Evolutionary conservation across 2,329 filamentous ascomycete genomes (phyloP), one percentile per base, ranked within the genome.

Genomic region (Paecilomyces sp.): DNA sequence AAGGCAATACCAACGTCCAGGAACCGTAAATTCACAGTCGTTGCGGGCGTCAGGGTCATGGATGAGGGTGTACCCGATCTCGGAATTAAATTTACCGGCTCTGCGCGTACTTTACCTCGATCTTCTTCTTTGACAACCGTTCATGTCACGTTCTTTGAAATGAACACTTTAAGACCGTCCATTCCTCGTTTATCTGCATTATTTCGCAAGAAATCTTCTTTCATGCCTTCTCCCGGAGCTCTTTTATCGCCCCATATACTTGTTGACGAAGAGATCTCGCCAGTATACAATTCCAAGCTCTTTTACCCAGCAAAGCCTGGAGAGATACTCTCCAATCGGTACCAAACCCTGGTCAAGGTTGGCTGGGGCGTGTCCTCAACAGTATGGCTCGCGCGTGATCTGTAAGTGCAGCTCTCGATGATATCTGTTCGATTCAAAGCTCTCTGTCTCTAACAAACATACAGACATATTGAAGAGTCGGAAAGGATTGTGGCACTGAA

Each of bases 291-390:
- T 59, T 65, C 68, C 57, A 67, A 67, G 60, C 12, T 57, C 47
- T 71, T 69, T 57, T 72, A 72, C 50, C 71, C 68, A 61, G 69
- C 65, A 24, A 69, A 65, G 36, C 68, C 70, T 55, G 69, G 70
- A 60, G 69, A 72, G 57, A 56, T 71, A 41, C 62, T 72, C 53
- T 64, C 57, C 33, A 56, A 68, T 64, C 64, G 62, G n/a, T 72
- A 70, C n/a, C 66, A 72, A 58, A 56, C 56, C 3, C 13, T 72
- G 22, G 61, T 68, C 25, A 72, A 72, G 60, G 60, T 72, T 60
- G 69, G 70, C 50, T 72, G 66, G 67, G 71, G 69, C 2, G 60
- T 66, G 5, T 68, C 62, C 50, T 73, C 67, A 54, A 47, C 36
- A 47, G 36, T 47, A 47, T 47, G 36, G 36, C 36, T 73, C 6